phyloP scores from a whole-genome alignment of 148 eudicot species.

The Chenopodium album region DNA sequence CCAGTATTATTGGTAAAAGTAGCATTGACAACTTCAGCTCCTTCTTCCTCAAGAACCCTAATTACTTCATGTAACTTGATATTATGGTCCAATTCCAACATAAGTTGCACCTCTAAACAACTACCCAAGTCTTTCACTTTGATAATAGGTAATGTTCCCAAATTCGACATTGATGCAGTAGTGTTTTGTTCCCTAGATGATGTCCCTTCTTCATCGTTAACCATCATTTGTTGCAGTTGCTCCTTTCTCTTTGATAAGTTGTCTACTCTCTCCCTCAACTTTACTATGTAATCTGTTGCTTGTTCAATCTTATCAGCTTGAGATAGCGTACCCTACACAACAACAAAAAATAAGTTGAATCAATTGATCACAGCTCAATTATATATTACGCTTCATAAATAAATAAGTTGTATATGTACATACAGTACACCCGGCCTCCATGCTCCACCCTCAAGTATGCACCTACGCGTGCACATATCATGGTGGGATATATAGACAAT shows the following conservation, averaged over 20 bases:
- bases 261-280: conserved; percentile 35
- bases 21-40: conserved; percentile 41
- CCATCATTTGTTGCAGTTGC: neutral
- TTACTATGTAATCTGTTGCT: conserved; percentile 32
- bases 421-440: too few relatives aligned
- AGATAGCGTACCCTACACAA: conserved; percentile 31
- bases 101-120: conserved; percentile 32
- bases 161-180: neutral
- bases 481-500: too few relatives aligned
- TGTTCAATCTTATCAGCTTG: conserved; percentile 41
- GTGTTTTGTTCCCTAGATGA: too few relatives aligned
- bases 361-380: too few relatives aligned
- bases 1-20: conserved; percentile 13
- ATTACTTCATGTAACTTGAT: conserved; percentile 29
- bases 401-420: too few relatives aligned
- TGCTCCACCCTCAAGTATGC: too few relatives aligned
- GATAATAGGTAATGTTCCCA: conserved; percentile 18
- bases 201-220: neutral
- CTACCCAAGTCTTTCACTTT: conserved; percentile 37
- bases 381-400: too few relatives aligned
- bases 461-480: too few relatives aligned
- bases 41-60: conserved; percentile 46
- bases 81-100: conserved; percentile 14
- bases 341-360: neutral
- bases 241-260: conserved; percentile 26